A percentile compares a stretch with the other conserved stretches of the same genome.
These are phyloP conservation scores for Clonostachys solani DNA, from an alignment of 2,329 filamentous ascomycete genomes.

Conservation along the genomic window DNA sequence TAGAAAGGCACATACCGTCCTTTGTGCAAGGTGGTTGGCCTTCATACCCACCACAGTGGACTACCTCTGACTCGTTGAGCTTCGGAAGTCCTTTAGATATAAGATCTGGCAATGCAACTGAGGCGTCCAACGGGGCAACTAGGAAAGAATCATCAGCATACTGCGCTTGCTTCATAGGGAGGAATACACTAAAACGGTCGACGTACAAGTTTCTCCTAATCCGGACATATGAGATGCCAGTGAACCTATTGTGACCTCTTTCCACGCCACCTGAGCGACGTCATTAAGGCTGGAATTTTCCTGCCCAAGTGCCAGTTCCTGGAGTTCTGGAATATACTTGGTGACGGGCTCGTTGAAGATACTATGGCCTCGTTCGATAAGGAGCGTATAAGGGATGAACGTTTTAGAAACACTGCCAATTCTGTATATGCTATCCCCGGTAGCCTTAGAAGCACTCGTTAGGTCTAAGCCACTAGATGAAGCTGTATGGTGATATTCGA, in stretches of 20 bases:
- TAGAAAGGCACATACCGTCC: too few species aligned
- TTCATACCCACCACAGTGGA: too few species aligned
- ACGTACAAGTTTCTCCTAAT: slow-evolving; percentile 26
- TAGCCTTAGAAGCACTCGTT: slow-evolving; percentile 17
- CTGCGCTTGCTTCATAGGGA: too few species aligned
- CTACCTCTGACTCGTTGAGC: too few species aligned
- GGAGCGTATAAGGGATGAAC: slow-evolving; percentile 33
- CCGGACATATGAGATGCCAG: slow-evolving; percentile 29
- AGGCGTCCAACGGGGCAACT: too few species aligned
- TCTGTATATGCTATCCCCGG: slow-evolving; percentile 28
- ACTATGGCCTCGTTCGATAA: slow-evolving; percentile 30
- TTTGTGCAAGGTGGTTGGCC: too few species aligned
- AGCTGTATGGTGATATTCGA: too few species aligned
- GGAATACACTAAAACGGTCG: too few species aligned
- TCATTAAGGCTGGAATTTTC: slow-evolving; percentile 8
- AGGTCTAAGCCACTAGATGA: too few species aligned
- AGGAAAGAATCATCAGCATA: too few species aligned
- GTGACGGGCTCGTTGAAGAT: slow-evolving; percentile 34
- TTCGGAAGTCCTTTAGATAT: too few species aligned
- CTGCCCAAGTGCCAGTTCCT: slow-evolving; percentile 7
- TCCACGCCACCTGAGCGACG: slow-evolving; percentile 19
- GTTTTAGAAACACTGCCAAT: slow-evolving; percentile 39
- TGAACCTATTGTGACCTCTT: slow-evolving; percentile 26
- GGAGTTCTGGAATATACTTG: slow-evolving; percentile 34
- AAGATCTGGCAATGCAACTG: too few species aligned